A percentile compares a stretch with the other conserved stretches of the same genome.
Conservation (phyloP, 73 alveolate species). For the Paramecium tetraurelia region DNA sequence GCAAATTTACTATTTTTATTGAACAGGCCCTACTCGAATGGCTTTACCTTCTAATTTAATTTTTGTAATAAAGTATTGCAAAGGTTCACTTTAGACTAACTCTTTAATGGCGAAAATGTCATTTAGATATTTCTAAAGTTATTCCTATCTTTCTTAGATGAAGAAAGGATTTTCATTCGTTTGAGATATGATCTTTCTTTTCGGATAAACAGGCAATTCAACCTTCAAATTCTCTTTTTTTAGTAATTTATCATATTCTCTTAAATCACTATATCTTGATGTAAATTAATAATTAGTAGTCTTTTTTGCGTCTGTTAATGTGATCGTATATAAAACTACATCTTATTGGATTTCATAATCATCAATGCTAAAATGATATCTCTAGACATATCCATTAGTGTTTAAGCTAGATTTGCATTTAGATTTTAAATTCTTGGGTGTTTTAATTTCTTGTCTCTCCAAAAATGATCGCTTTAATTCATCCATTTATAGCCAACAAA, state of each 20-base stretch:
- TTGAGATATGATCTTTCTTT: not conserved
- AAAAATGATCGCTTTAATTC: slow-evolving; percentile 23
- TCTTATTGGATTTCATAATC: not conserved
- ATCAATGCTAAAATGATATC: slow-evolving; percentile 9
- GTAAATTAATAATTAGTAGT: not conserved
- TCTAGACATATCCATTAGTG: not conserved
- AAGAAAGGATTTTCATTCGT: slow-evolving; percentile 15
- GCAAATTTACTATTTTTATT: not conserved
- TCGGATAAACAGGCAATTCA: not conserved
- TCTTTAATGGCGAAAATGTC: not conserved
- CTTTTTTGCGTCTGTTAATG: not conserved
- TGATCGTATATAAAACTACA: not conserved
- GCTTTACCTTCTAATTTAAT: not conserved
- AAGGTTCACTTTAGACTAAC: not conserved
- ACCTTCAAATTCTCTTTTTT: not conserved
- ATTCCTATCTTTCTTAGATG: not conserved
- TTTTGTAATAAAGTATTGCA: not conserved
- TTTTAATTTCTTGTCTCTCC: not conserved
- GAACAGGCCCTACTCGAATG: not conserved
- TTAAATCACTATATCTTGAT: slow-evolving; percentile 11
- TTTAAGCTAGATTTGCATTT: not conserved
- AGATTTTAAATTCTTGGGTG: not conserved
- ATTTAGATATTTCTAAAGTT: not conserved
- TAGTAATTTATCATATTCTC: not conserved
- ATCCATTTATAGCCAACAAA: slow-evolving; percentile 31